phyloP scores from a whole-genome alignment of 139 green algal genomes.

The Haematococcus lacustris region DNA sequence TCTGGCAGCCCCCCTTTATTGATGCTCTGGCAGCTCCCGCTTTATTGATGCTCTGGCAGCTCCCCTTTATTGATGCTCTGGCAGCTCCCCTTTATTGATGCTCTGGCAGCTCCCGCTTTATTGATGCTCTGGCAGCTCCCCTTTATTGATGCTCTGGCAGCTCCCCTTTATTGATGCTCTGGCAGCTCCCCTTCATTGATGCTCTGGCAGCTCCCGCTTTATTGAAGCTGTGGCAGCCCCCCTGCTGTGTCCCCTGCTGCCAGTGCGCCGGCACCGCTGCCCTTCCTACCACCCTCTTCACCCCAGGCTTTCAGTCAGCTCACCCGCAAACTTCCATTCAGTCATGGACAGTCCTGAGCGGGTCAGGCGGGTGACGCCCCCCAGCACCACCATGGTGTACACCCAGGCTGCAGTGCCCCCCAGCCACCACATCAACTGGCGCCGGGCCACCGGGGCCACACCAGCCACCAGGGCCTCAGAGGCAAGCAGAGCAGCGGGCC shows the following conservation, averaged over 20 bases:
- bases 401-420: constrained; percentile 79
- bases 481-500: no score
- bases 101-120: no score
- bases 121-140: no score
- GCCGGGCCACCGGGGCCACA: constrained; percentile 17
- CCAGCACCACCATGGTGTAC: constrained; percentile 92
- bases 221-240: not conserved
- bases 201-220: no score
- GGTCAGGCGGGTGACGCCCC: constrained; percentile 91
- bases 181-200: no score
- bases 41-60: no score
- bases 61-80: no score
- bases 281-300: not conserved
- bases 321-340: constrained; percentile 96
- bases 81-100: no score
- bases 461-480: constrained; percentile 23
- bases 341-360: constrained; percentile 97
- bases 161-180: no score
- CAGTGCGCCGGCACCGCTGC: not conserved
- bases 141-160: no score
- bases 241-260: not conserved
- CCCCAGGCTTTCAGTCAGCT: constrained; percentile 1
- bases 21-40: no score
- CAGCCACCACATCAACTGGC: constrained; percentile 73
- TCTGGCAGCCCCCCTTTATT: no score